Base-by-base conservation (phyloP, 2,329 filamentous ascomycete species). In the Aureobasidium musti region DNA sequence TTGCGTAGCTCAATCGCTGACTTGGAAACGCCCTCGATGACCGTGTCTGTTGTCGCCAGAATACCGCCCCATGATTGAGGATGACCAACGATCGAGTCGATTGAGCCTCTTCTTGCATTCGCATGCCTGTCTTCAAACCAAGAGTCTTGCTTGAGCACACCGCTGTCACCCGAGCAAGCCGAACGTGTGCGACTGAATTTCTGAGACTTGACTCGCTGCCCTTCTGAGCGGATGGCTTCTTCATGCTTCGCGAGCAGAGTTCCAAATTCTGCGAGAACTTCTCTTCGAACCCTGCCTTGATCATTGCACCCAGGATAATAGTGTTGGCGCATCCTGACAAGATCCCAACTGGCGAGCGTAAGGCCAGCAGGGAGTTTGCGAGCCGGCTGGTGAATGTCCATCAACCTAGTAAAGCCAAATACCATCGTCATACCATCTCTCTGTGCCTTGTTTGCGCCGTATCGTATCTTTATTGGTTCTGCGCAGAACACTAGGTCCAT, bases 211-310 rank as follows among this genome's bases (percentile, higher is more conserved):
- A 33, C 50, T 59, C 7, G 65, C 0, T 71, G 68, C 10, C 66
- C 65, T 14, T 54, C 33, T 14, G 60, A 35, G 1, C 52, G 50
- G 14, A 47, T 30, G 26, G 67, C 52, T 26, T 71, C 65, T 33
- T 72, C 67, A 30, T 70, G 67, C 39, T 73, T 73, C 10, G 73
- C 70, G 17, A 80, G 72, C 3, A 81, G 73, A 7, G 77, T 74
- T 56, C 75, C 76, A 67, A 83, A 83, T 37, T 82, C 79, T 47
- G 78, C 77, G 67, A 82, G 79, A 57, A 82, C 81, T 49, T 78
- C 77, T 17, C 77, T 77, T 4, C 76, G 77, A 28, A 83, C 72
- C 13, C 80, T 75, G 17, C 76, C 76, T 65, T 82, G 80, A 69
- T 82, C 80, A 1, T 79, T 78, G 47, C 79, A 81, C 35, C 77